These are phyloP conservation scores for Suhomyces xylopsoci DNA, from an alignment of 805 yeast species.

Conservation along the genomic window DNA sequence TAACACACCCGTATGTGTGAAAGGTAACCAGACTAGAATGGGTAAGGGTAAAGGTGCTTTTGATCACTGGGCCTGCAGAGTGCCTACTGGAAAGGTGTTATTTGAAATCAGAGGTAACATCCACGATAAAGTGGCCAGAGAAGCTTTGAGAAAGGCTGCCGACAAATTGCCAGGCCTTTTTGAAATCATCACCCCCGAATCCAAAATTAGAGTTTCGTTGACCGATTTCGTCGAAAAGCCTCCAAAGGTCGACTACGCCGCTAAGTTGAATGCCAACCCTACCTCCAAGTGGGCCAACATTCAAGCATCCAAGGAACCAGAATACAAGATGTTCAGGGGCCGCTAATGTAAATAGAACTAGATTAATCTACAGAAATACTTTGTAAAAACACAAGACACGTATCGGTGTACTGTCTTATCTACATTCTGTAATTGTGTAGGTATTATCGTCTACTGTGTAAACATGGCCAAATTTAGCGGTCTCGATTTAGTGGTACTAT, in stretches of 20 bases:
- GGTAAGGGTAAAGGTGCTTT: constrained; percentile 99
- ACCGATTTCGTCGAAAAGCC: constrained; percentile 50
- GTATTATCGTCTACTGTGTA: no score
- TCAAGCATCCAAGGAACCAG: constrained; percentile 46
- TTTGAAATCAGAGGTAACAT: constrained; percentile 80
- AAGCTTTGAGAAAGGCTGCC: constrained; percentile 85
- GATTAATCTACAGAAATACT: not conserved
- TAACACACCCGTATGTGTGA: constrained; percentile 85
- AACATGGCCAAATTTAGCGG: no score
- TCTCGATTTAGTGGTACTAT: not conserved
- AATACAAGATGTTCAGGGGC: constrained; percentile 60
- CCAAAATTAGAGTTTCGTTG: constrained; percentile 71
- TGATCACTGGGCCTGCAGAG: constrained; percentile 95
- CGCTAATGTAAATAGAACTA: constrained; percentile 36
- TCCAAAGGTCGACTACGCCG: constrained; percentile 50
- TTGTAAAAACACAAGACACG: not conserved
- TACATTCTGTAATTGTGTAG: no score
- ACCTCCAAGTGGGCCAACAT: constrained; percentile 59
- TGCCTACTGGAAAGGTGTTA: constrained; percentile 90
- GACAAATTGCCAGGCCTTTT: constrained; percentile 89
- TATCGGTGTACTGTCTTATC: no score
- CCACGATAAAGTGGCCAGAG: constrained; percentile 87
- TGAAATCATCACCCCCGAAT: constrained; percentile 69
- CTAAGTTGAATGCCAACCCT: constrained; percentile 56
- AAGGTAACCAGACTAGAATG: constrained; percentile 99